These are phyloP conservation scores for Kokia cookei DNA, from an alignment of 441 rosid species.

Conservation along the genomic window DNA sequence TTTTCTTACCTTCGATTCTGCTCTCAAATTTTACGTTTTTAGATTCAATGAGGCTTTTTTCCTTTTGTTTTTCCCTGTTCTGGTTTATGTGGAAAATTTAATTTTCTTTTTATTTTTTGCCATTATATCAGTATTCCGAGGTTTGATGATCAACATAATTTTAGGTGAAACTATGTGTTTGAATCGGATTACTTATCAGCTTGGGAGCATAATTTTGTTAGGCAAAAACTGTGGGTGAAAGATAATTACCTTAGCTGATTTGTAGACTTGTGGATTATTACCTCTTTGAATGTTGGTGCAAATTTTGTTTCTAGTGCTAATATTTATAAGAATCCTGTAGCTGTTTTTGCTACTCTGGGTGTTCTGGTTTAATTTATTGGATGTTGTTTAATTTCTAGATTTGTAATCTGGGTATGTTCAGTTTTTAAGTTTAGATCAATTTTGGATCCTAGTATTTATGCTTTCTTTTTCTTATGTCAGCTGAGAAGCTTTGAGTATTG, in stretches of 20 bases:
- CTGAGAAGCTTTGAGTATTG: neutral
- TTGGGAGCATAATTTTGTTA: neutral
- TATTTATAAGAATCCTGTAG: neutral
- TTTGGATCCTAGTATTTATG: neutral
- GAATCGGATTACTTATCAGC: neutral
- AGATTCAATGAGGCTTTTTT: neutral
- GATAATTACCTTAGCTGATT: neutral
- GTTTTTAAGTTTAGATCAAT: neutral
- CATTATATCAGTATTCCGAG: neutral
- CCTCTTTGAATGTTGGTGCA: neutral
- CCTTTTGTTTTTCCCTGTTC: neutral
- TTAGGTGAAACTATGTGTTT: neutral
- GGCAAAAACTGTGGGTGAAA: neutral
- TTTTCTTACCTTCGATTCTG: neutral
- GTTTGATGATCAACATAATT: neutral
- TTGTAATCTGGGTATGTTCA: neutral
- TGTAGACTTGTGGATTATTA: neutral
- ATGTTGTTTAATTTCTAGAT: neutral
- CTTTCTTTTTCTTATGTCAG: neutral
- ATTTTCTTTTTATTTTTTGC: neutral
- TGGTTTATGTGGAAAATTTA: neutral
- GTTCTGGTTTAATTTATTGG: neutral
- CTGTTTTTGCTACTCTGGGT: neutral
- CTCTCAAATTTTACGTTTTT: neutral
- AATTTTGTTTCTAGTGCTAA: neutral